Evolutionary conservation across 148 eudicot species (phyloP).

Genomic region (Bassia scoparia): DNA sequence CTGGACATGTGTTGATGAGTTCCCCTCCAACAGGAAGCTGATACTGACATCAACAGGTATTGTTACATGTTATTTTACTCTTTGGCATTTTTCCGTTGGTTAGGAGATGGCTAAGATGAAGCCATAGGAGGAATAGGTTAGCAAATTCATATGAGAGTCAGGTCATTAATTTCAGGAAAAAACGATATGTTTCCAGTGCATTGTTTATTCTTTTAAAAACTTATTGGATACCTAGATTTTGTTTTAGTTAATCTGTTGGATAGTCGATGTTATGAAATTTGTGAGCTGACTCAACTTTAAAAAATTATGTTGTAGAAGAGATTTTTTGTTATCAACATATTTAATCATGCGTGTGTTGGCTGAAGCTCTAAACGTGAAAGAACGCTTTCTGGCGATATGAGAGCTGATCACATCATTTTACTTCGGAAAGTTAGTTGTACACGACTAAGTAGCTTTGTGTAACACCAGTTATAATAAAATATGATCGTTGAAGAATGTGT

Average conservation of each 20-base stretch:
- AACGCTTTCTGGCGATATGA: not conserved
- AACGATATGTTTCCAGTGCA: not conserved
- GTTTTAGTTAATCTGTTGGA: not conserved
- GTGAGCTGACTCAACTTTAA: not conserved
- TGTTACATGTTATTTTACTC: not conserved
- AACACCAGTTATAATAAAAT: not conserved
- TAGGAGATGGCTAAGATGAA: not conserved
- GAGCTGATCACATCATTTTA: not conserved
- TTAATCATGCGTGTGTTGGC: slow-evolving; percentile 45
- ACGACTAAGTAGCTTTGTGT: not conserved
- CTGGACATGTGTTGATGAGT: slow-evolving; percentile 92
- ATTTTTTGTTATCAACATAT: not conserved
- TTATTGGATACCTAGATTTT: not conserved
- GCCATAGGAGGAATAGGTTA: not conserved
- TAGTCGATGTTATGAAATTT: not conserved
- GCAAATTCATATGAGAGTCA: not conserved
- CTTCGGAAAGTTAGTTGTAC: not conserved
- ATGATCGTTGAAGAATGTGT: not conserved
- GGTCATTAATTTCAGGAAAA: not conserved
- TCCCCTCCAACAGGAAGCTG: slow-evolving; percentile 91
- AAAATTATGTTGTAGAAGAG: not conserved
- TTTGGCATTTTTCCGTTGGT: not conserved
- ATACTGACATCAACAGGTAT: slow-evolving; percentile 83
- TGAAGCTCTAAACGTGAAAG: slow-evolving; percentile 62
- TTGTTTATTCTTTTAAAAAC: not conserved